These are phyloP conservation scores for Aspergillus sp. DNA, from an alignment of 2,329 filamentous ascomycete species.

Conservation along the genomic window DNA sequence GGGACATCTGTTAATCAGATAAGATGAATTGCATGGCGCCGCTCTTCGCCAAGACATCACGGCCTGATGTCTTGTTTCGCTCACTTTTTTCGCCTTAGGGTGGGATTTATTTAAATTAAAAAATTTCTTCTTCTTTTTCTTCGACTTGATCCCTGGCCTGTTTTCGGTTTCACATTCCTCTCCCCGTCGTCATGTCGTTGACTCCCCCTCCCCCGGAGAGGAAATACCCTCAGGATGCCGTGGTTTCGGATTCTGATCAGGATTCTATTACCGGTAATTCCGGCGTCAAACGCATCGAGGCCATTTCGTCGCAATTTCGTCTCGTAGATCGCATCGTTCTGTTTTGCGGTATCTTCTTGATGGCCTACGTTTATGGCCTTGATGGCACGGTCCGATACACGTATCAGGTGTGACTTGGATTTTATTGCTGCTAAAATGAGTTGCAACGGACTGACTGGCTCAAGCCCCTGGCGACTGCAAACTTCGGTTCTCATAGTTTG, in stretches of 20 bases:
- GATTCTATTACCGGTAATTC: constrained; percentile 31
- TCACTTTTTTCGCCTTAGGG: background rate
- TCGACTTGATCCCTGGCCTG: background rate
- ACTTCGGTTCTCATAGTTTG: constrained; percentile 54
- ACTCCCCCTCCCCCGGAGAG: background rate
- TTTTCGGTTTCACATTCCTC: background rate
- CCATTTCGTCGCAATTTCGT: constrained; percentile 55
- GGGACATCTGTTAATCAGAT: background rate
- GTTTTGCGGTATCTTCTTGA: constrained; percentile 61
- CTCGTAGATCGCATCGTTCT: constrained; percentile 54
- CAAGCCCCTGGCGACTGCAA: constrained; percentile 53
- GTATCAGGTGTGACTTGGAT: constrained; percentile 42
- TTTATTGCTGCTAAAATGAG: constrained; percentile 1
- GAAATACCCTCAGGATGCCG: background rate
- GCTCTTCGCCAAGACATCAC: background rate
- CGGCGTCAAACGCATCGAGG: constrained; percentile 62
- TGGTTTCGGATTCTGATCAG: background rate
- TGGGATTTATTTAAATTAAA: background rate
- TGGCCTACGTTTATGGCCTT: constrained; percentile 64
- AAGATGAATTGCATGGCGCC: background rate
- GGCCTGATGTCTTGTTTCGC: background rate
- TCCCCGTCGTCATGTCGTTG: background rate
- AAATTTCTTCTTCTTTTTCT: background rate
- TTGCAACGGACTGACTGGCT: constrained; percentile 1
- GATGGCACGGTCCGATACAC: constrained; percentile 56